A percentile compares a stretch with the other conserved stretches of the same genome.
phyloP scores from a whole-genome alignment of 2,329 filamentous ascomycete genomes.

The Metarhizium robertsii region DNA sequence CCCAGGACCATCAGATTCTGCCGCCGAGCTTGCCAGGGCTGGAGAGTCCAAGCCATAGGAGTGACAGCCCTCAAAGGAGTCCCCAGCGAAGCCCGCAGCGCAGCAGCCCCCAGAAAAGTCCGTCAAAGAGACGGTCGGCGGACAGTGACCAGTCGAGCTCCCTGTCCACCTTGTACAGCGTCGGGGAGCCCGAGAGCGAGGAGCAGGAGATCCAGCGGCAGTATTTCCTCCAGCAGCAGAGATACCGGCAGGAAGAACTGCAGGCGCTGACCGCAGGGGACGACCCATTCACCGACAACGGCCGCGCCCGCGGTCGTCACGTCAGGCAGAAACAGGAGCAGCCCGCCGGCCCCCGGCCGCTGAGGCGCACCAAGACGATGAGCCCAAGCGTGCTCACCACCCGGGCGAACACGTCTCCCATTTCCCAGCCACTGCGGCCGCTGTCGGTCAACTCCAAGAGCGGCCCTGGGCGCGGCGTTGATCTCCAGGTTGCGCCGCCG shows the following conservation, averaged over 20 bases:
- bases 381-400: constrained; percentile 10
- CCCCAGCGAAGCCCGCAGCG: constrained; percentile 10
- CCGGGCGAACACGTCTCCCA: not conserved
- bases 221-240: not conserved
- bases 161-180: constrained; percentile 48
- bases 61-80: constrained; percentile 12
- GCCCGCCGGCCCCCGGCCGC: constrained; percentile 8
- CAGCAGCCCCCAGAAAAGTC: constrained; percentile 8
- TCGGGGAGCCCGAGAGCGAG: constrained; percentile 36
- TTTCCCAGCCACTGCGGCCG: not conserved
- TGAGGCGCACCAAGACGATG: constrained; percentile 13
- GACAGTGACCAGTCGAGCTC: constrained; percentile 41
- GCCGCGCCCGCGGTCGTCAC: not conserved
- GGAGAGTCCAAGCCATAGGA: constrained; percentile 4
- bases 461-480: not conserved
- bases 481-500: not conserved
- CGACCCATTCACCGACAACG: constrained; percentile 24
- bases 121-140: constrained; percentile 20
- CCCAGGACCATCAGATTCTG: constrained; percentile 7
- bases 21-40: constrained; percentile 5
- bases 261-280: constrained; percentile 1
- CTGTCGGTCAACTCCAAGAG: not conserved
- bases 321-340: constrained; percentile 3
- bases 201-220: constrained; percentile 4
- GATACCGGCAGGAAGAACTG: not conserved